These are phyloP conservation scores for Ophiostoma pallidulum DNA, from an alignment of 2,329 filamentous ascomycete species.

Conservation along the genomic window DNA sequence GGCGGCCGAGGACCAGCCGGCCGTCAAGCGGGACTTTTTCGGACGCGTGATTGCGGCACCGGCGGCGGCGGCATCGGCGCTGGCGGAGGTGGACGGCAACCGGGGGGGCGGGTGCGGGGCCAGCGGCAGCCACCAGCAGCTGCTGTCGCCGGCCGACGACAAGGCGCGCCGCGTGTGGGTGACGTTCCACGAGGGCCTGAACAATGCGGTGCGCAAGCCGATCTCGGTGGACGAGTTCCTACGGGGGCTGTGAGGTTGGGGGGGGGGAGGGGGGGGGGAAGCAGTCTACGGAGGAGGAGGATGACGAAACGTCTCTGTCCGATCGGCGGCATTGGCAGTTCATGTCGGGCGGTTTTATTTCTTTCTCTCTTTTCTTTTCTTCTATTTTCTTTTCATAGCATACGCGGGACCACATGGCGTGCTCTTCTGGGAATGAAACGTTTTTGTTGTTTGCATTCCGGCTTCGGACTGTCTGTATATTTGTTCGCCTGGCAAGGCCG, in stretches of 20 bases:
- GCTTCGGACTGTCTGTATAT: too few species aligned
- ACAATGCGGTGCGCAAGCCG: slow-evolving; percentile 85
- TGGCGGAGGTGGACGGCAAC: slow-evolving; percentile 34
- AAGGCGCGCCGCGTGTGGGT: slow-evolving; percentile 64
- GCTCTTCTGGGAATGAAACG: too few species aligned
- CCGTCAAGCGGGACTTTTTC: slow-evolving; percentile 74
- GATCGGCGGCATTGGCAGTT: too few species aligned
- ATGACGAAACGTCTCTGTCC: too few species aligned
- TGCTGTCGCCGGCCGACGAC: slow-evolving; percentile 23
- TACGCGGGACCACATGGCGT: too few species aligned
- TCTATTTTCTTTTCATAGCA: too few species aligned
- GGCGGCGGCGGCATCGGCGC: slow-evolving; percentile 20
- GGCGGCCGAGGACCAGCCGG: slow-evolving; percentile 12
- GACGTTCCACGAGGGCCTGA: slow-evolving; percentile 80
- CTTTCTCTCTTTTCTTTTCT: too few species aligned
- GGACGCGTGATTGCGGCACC: slow-evolving; percentile 52
- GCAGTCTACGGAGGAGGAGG: too few species aligned
- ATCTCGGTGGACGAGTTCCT: slow-evolving; percentile 74
- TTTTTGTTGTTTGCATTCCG: too few species aligned
- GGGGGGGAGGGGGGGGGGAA: too few species aligned
- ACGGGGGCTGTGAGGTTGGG: slow-evolving; percentile 46
- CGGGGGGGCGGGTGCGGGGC: slow-evolving; percentile 14
- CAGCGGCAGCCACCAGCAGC: background rate
- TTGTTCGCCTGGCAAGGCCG: too few species aligned
- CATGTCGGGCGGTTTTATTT: too few species aligned